Evolutionary conservation across 2,329 filamentous ascomycete genomes (phyloP), one percentile per base, ranked within the genome.

Genomic region (Monilinia fructigena): DNA sequence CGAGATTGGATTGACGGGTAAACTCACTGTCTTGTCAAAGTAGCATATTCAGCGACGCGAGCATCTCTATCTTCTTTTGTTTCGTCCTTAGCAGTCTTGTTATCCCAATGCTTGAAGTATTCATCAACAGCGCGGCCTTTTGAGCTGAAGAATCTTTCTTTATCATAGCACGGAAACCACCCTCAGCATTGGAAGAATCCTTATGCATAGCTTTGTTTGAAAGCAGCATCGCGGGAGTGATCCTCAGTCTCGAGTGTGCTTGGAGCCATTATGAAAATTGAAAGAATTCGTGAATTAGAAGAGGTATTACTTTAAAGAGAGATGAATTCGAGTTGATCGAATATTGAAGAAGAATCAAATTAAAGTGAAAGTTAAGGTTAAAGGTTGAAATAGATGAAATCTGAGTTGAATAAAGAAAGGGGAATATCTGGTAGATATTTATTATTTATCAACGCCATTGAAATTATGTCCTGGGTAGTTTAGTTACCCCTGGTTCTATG

Each of bases 41-140:
- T 96, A 63, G 93, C 94, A 79, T 98, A 98, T 80, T 97, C 91
- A 47, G 66, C 66, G 59, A 53, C 67, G 55, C 68, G 45, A 5
- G 68, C 91, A 79, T 92, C 89, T 74, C 93, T 88, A 73, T 86
- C 89, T 74, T 90, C 91, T 65, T 89, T 86, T 1, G 94, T 98
- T 85, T 98, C 94, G 50, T 88, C 85, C 69, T 84, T 87, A 56
- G 82, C 90, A 55, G 82, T 80, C 80, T 96, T 93, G 82, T 94
- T 90, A 79, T 97, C 92, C 91, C 91, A 97, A 78, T 96, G 93
- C 84, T 96, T 96, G 83, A 96, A 96, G 81, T 97, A 97, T 78
- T 96, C 91, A 76, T 95, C 91, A 38, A 93, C 86, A 56, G 92
- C 92, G 58, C 92, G 58, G 88, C 89, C 78, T 92, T 86, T 76